Percentiles rank a stretch among this genome's conserved stretches.
Conservation (phyloP, 2,329 filamentous ascomycete genomes). For the Pestalotiopsis sp. region DNA sequence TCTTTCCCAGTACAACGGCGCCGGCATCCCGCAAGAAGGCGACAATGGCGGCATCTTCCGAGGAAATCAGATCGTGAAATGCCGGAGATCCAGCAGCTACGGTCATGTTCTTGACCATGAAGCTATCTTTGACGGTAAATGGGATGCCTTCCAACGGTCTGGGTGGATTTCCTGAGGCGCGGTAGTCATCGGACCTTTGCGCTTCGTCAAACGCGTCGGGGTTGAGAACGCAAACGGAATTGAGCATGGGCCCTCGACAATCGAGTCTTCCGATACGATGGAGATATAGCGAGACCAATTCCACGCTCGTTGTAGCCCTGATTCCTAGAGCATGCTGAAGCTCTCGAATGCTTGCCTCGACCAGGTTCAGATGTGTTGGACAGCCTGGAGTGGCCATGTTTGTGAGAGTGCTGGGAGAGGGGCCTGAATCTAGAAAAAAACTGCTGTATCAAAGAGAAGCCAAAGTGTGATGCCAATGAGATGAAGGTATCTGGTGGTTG, state of each 20-base stretch:
- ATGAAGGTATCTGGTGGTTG: too few species aligned
- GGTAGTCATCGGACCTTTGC: conserved; percentile 45
- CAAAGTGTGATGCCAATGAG: too few species aligned
- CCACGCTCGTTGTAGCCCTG: conserved; percentile 44
- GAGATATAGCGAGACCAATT: conserved; percentile 47
- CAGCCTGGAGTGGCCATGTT: not conserved
- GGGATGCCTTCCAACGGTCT: conserved; percentile 57
- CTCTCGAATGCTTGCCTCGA: conserved; percentile 36
- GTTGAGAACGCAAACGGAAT: conserved; percentile 52
- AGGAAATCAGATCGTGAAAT: conserved; percentile 50
- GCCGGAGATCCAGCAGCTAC: conserved; percentile 58
- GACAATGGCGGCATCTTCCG: conserved; percentile 55
- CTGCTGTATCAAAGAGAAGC: not conserved
- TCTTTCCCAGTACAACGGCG: conserved; percentile 54
- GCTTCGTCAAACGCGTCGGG: conserved; percentile 47
- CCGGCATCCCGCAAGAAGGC: conserved; percentile 48
- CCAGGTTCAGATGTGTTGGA: not conserved
- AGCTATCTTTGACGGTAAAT: conserved; percentile 60
- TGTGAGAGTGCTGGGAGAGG: not conserved
- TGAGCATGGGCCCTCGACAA: conserved; percentile 40
- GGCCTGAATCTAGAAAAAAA: not conserved
- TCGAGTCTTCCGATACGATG: conserved; percentile 51
- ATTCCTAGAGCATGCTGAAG: conserved; percentile 43
- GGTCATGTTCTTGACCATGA: conserved; percentile 55
- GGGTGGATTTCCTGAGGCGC: conserved; percentile 36